These are phyloP conservation scores for Diplosphaera chodatii DNA, from an alignment of 139 green algal genomes.

Conservation along the genomic window DNA sequence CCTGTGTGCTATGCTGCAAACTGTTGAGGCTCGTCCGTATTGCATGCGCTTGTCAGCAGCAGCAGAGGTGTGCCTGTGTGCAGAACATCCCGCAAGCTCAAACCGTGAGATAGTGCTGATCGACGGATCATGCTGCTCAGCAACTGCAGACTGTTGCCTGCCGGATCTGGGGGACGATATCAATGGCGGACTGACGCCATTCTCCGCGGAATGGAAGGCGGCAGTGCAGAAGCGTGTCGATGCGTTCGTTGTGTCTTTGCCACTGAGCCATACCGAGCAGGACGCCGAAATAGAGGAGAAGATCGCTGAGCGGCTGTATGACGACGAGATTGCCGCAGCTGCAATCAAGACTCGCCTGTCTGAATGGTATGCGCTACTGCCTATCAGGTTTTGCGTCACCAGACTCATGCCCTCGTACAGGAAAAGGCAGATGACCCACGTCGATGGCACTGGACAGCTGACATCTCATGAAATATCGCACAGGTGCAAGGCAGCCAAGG, in stretches of 20 bases:
- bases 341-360: neutral
- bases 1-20: too few relatives aligned
- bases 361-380: neutral
- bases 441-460: too few relatives aligned
- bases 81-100: too few relatives aligned
- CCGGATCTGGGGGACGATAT: neutral
- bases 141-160: neutral
- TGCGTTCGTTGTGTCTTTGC: neutral
- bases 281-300: constrained; percentile 6
- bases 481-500: neutral
- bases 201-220: neutral
- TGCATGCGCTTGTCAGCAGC: too few relatives aligned
- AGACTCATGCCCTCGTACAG: too few relatives aligned
- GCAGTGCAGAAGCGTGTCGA: constrained; percentile 1
- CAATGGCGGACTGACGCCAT: neutral
- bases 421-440: too few relatives aligned
- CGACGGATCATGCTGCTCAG: neutral
- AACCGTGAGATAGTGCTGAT: too few relatives aligned
- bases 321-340: neutral
- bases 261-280: neutral
- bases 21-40: too few relatives aligned
- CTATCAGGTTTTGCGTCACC: too few relatives aligned
- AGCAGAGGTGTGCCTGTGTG: too few relatives aligned
- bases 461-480: neutral
- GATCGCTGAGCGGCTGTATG: neutral